phyloP scores from a whole-genome alignment of 2,329 filamentous ascomycete genomes.

The Fonsecaea pedrosoi region DNA sequence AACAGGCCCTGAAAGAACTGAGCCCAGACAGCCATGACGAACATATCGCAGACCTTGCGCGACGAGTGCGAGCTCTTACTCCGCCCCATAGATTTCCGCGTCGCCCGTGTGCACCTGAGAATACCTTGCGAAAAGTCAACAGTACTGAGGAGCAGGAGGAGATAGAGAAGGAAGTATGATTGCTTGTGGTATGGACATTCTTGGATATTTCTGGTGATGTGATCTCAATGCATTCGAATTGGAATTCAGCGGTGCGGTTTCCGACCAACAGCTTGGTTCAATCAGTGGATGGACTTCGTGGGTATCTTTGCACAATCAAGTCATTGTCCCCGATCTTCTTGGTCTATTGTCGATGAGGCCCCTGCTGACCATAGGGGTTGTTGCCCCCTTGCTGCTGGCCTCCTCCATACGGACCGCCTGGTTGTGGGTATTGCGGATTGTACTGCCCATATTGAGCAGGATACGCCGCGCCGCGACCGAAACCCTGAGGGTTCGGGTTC shows the following conservation, averaged over 20 bases:
- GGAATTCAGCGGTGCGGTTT: background rate
- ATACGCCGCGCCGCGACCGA: slow-evolving; percentile 41
- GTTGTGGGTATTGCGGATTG: slow-evolving; percentile 31
- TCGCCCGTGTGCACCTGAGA: slow-evolving; percentile 33
- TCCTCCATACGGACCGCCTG: slow-evolving; percentile 38
- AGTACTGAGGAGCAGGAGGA: slow-evolving; percentile 68
- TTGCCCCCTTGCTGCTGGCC: slow-evolving; percentile 31
- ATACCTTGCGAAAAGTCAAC: slow-evolving; percentile 53
- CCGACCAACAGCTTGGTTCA: background rate
- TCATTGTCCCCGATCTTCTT: slow-evolving; percentile 6
- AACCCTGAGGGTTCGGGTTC: slow-evolving; percentile 34
- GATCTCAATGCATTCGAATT: slow-evolving; percentile 2
- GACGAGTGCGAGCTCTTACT: slow-evolving; percentile 68
- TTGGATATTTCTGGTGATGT: slow-evolving; percentile 20
- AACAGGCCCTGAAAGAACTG: slow-evolving; percentile 74
- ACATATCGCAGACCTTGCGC: slow-evolving; percentile 83
- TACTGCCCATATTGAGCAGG: slow-evolving; percentile 32
- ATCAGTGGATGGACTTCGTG: slow-evolving; percentile 10
- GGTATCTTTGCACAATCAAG: slow-evolving; percentile 24
- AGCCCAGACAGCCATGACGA: slow-evolving; percentile 78
- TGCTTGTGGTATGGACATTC: slow-evolving; percentile 19
- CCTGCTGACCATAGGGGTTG: slow-evolving; percentile 31
- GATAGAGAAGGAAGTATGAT: slow-evolving; percentile 54
- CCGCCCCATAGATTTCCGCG: slow-evolving; percentile 23
- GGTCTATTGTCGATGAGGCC: slow-evolving; percentile 32